Base-by-base conservation (phyloP, 176 grass and related monocot genomes). In the Rhipidocladum racemiflorum region DNA sequence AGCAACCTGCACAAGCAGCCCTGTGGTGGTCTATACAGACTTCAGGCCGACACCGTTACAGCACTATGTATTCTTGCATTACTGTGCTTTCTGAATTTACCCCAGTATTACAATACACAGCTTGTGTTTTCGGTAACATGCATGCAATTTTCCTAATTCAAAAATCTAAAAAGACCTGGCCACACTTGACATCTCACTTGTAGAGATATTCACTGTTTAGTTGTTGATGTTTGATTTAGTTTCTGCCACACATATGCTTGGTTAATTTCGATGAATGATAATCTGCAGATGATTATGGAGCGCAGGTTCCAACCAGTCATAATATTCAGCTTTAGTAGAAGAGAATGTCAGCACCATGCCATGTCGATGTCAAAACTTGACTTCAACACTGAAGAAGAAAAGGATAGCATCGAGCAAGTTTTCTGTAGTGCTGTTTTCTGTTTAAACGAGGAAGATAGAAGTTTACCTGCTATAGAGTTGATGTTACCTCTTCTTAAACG, bases 351-450 rank as follows among this genome's bases (percentile, higher is more conserved):
- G 66, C 92, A 97, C 35, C 90, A 94, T 79, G 95, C 95, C 29
- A 93, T 99, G 96, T 95, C 96, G 23, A 97, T 97, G 92, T 88
- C 95, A 77, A 97, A 97, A 81, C 95, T 97, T 86, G 92, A 97
- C 79, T 97, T 97, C 82, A 97, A 91, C 80, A 88, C 84, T 70
- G 86, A 97, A 59, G 95, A 97, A 15, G 95, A 97, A 76, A 94
- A 95, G 81, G 92, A 89, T 65, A 88, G 39, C 78, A 90, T 95
- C 12, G 88, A 89, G 51, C 88, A 97, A 79, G 92, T 97, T 87
- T 97, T 97, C 77, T 28, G 6, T 45, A 97, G 77, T 88, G 92
- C 90, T 66, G 79, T 97, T 74, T 40, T 80, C 23, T 93, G 90
- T 78, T 90, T 97, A 77, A 91, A 76, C 18, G 86, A 91, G 79